Evolutionary conservation across 2,329 filamentous ascomycete genomes (phyloP), one percentile per base, ranked within the genome.

Genomic region (Colletotrichum spaethianum): DNA sequence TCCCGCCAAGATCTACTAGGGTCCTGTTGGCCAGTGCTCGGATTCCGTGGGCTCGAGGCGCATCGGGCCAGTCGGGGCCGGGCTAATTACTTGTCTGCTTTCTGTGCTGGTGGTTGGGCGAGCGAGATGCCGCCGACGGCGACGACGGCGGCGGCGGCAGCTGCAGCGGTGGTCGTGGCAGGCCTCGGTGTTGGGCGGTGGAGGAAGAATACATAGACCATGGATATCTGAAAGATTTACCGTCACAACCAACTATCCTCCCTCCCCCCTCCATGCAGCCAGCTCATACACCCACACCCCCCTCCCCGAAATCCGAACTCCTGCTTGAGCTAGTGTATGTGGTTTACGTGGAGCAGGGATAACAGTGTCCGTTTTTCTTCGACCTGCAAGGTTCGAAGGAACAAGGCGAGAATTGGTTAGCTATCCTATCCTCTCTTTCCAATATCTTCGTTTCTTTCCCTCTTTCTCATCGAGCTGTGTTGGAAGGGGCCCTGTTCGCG

Each of bases 311-410:
- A 28, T n/a, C 33, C 31, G 23, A 50, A 23, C n/a, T n/a, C n/a
- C n/a, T n/a, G n/a, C n/a, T n/a, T n/a, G n/a, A n/a, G n/a, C n/a
- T n/a, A n/a, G n/a, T n/a, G 18, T n/a, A n/a, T n/a, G n/a, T 9
- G 4, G 9, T 18, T 16, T 18, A 4, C 31, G 20, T 4, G 42
- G 44, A 26, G 14, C 28, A n/a, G 26, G 28, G 59, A 12, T 33
- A 6, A 23, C 42, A 26, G 59, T 48, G 44, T 36, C 42, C 42
- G 44, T 50, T 55, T 20, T 31, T 62, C 50, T 62, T 42, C 38
- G 42, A 62, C 31, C 59, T 62, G 59, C 59, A 62, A 33, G 59
- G 31, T 26, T 62, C 31, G 26, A 60, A 23, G 48, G 31, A 14
- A 20, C 9, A n/a, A 12, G 52, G 31, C 18, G 31, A 3, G 18